phyloP scores from a whole-genome alignment of 495 filamentous ascomycete species.

The Immersiella caudata region DNA sequence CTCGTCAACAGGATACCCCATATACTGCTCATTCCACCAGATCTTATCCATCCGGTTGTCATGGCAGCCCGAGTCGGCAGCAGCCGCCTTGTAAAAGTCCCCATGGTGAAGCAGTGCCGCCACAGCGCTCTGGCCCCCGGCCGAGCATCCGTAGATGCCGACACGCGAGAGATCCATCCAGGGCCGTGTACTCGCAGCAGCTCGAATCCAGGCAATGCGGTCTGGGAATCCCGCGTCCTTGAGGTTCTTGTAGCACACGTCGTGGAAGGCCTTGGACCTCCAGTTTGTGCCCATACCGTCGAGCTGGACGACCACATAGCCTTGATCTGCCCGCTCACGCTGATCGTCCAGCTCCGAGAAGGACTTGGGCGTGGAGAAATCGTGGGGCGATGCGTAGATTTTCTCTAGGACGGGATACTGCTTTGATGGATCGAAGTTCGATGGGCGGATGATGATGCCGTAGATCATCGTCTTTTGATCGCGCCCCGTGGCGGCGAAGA shows the following conservation, averaged over 20 bases:
- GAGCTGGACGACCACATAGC: slow-evolving; percentile 28
- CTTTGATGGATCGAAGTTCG: slow-evolving; percentile 24
- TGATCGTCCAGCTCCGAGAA: slow-evolving; percentile 18
- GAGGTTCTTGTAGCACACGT: slow-evolving; percentile 33
- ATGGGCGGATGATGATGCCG: slow-evolving; percentile 27
- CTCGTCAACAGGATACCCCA: slow-evolving; percentile 7
- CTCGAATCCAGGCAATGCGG: slow-evolving; percentile 28
- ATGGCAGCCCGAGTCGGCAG: slow-evolving; percentile 30
- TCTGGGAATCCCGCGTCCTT: slow-evolving; percentile 32
- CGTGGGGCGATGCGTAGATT: slow-evolving; percentile 30
- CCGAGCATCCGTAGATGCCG: slow-evolving; percentile 26
- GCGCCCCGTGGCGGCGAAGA: slow-evolving; percentile 24
- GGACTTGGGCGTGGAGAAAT: slow-evolving; percentile 23
- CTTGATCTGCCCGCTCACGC: slow-evolving; percentile 25
- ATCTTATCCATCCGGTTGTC: slow-evolving; percentile 34
- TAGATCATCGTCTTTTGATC: slow-evolving; percentile 28
- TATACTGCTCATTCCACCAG: slow-evolving; percentile 20
- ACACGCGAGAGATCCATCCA: slow-evolving; percentile 31
- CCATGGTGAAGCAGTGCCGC: slow-evolving; percentile 29
- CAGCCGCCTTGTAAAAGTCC: slow-evolving; percentile 33
- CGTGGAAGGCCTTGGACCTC: slow-evolving; percentile 34
- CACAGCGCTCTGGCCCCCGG: slow-evolving; percentile 30
- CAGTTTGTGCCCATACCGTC: slow-evolving; percentile 35
- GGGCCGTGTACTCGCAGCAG: slow-evolving; percentile 18
- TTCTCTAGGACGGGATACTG: slow-evolving; percentile 31